These are phyloP conservation scores for Penicillium sp. DNA, from an alignment of 2,329 filamentous ascomycete genomes.

Conservation along the genomic window DNA sequence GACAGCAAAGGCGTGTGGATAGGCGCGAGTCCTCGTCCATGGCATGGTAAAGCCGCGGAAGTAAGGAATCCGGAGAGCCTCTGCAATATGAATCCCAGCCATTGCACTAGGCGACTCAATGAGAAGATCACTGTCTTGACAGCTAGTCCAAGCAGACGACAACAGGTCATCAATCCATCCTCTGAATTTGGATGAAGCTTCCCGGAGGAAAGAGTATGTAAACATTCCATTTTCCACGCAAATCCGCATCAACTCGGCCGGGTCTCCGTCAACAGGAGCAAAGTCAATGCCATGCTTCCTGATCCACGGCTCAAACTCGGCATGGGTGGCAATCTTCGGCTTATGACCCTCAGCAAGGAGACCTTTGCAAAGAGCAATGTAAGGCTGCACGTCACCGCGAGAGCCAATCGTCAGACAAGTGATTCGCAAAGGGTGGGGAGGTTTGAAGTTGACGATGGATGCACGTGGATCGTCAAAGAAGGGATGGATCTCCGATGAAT, in stretches of 20 bases:
- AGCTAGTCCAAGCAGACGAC: constrained; percentile 73
- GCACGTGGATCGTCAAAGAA: constrained; percentile 88
- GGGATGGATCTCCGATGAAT: constrained; percentile 54
- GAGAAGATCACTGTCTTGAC: constrained; percentile 79
- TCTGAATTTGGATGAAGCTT: constrained; percentile 82
- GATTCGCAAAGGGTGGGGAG: constrained; percentile 69
- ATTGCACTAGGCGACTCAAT: constrained; percentile 96
- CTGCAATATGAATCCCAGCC: constrained; percentile 95
- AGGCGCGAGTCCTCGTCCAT: constrained; percentile 91
- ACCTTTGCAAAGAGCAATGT: constrained; percentile 92
- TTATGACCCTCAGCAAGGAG: constrained; percentile 82
- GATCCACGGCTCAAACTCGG: constrained; percentile 85
- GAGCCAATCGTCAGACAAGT: constrained; percentile 96
- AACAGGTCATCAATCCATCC: constrained; percentile 93
- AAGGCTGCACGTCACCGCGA: constrained; percentile 92
- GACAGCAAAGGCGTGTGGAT: constrained; percentile 93
- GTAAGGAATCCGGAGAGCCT: constrained; percentile 87
- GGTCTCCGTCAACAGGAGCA: constrained; percentile 80
- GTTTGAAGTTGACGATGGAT: constrained; percentile 88
- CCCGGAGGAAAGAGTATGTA: constrained; percentile 81
- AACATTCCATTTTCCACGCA: constrained; percentile 98
- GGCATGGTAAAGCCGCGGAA: constrained; percentile 98
- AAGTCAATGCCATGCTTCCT: constrained; percentile 93
- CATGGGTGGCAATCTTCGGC: constrained; percentile 83
- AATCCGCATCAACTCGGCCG: constrained; percentile 87